Base-by-base conservation (phyloP, 2,329 filamentous ascomycete genomes). In the Calonectria honghensis region DNA sequence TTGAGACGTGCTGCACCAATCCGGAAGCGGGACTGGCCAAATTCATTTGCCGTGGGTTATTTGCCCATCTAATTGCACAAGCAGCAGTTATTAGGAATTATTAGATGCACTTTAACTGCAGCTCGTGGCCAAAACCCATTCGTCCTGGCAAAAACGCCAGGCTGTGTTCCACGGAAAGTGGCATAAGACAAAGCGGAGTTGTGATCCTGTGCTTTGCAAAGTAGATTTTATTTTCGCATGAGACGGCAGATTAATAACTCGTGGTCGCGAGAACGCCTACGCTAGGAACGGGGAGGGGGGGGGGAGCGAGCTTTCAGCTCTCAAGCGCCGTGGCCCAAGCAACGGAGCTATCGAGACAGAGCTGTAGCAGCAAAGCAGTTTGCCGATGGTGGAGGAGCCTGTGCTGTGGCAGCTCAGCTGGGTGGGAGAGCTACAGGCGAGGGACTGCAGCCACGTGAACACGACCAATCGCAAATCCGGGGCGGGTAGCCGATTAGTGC, bases 401-500 rank as follows among this genome's bases (percentile, higher is more conserved):
- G 75, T 70, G 75, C n/a, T 77, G 76, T 72, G 75, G 75, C 10
- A 32, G 32, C 24, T 24, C 73, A 52, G 70, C 68, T 72, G 41
- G 37, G 20, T 48, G 45, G 45, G 45, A 48, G 20, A 48, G 63
- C n/a, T 29, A 13, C 65, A 75, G 27, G 54, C 31, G 51, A 54
- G 41, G 57, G 51, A 73, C 68, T 24, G 27, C 65, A 69, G 70
- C 48, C 69, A 73, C 67, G 57, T 57, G 63, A 70, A 70, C 31
- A 45, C 20, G 10, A 57, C 32, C 37, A 57, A 51, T 54, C 75
- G 79, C 72, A 75, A 79, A 77, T 79, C 77, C 72, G 79, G 79
- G 79, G 78, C 78, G 78, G 78, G 72, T 79, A 77, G 57, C 74
- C 76, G 79, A 81, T 79, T 79, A 77, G 74, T 73, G 78, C 74